phyloP scores from a whole-genome alignment of 257 asterid species.

The Fraxinus quadrangulata region DNA sequence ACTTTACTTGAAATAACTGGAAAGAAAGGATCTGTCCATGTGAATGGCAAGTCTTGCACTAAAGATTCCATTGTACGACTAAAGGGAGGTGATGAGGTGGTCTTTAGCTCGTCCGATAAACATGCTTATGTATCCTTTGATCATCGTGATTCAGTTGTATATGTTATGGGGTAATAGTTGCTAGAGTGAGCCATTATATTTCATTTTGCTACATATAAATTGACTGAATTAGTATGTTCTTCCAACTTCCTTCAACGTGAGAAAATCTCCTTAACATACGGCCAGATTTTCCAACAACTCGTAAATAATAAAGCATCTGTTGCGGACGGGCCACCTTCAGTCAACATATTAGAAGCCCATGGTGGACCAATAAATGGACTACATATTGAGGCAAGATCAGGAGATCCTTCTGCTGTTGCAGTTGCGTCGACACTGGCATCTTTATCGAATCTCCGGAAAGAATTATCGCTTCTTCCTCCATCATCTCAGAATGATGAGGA shows the following conservation, averaged over 20 bases:
- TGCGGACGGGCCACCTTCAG: conserved; percentile 49
- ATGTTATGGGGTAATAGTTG: conserved; percentile 3
- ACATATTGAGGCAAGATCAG: conserved; percentile 68
- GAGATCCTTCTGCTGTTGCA: conserved; percentile 72
- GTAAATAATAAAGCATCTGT: conserved; percentile 40
- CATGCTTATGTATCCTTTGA: conserved; percentile 89
- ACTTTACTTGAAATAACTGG: conserved; percentile 82
- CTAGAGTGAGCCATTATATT: conserved; percentile 15
- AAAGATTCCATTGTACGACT: conserved; percentile 68
- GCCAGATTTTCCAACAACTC: conserved; percentile 75
- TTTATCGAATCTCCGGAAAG: conserved; percentile 55
- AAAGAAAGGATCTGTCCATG: conserved; percentile 75
- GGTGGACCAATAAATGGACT: conserved; percentile 64
- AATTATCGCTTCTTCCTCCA: conserved; percentile 61
- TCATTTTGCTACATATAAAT: conserved; percentile 14
- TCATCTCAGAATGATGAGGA: conserved; percentile 54
- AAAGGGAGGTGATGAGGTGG: conserved; percentile 84
- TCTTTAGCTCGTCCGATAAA: conserved; percentile 63
- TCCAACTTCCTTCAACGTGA: conserved; percentile 4
- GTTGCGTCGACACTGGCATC: conserved; percentile 80
- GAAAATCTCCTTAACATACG: conserved; percentile 47
- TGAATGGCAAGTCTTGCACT: conserved; percentile 68
- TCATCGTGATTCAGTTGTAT: conserved; percentile 8
- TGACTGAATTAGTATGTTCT: conserved; percentile 4
- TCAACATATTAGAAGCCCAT: conserved; percentile 71